phyloP scores from a whole-genome alignment of 116 monocot species.

The Posidonia oceanica region DNA sequence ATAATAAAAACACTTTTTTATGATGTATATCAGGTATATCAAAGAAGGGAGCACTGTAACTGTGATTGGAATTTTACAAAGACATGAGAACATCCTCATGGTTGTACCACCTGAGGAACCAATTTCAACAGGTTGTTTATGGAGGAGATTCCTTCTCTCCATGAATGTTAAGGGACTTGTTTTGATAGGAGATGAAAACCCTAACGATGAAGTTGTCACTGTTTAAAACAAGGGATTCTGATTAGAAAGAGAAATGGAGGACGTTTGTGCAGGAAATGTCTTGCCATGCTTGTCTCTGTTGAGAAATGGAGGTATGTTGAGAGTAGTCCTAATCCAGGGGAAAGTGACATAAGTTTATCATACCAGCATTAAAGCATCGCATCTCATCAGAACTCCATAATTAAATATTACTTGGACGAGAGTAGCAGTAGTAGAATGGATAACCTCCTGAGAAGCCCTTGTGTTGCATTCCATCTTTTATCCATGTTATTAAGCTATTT shows the following conservation, averaged over 20 bases:
- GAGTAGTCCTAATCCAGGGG: too few relatives aligned
- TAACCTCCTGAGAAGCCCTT: background rate
- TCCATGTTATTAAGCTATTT: too few relatives aligned
- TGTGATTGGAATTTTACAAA: slow-evolving; percentile 55
- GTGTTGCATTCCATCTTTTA: too few relatives aligned
- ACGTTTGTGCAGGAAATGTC: background rate
- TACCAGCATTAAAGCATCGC: too few relatives aligned
- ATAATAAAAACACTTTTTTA: background rate
- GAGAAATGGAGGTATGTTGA: too few relatives aligned
- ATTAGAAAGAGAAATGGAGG: too few relatives aligned
- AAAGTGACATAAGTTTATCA: too few relatives aligned
- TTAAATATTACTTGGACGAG: too few relatives aligned
- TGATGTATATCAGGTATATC: slow-evolving; percentile 34
- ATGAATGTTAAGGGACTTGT: slow-evolving; percentile 47
- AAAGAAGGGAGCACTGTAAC: slow-evolving; percentile 59
- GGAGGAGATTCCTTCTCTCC: slow-evolving; percentile 39
- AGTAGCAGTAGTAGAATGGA: too few relatives aligned
- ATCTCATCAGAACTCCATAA: background rate
- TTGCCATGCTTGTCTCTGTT: background rate
- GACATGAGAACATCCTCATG: slow-evolving; percentile 57
- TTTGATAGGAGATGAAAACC: slow-evolving; percentile 42
- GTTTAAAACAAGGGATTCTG: slow-evolving; percentile 1
- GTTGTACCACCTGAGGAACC: slow-evolving; percentile 48
- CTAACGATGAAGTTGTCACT: slow-evolving; percentile 23
- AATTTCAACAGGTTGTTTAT: slow-evolving; percentile 48